Percentiles rank a stretch among this genome's conserved stretches.
Conservation (phyloP, 2,329 filamentous ascomycete species). For the Ophiosphaerella herpotricha region DNA sequence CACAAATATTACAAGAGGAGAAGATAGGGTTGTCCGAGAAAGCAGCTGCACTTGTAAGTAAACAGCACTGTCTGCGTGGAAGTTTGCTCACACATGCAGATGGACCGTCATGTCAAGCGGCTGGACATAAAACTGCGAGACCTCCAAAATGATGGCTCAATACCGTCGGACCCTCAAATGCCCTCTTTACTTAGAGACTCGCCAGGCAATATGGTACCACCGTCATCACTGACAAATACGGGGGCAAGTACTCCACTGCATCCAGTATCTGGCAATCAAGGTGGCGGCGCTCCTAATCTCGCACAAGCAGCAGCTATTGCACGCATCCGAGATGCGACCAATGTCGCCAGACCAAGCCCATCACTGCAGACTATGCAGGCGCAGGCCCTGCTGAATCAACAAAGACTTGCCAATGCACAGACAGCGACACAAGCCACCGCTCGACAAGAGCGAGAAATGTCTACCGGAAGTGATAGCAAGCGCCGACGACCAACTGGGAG, state of each 20-base stretch:
- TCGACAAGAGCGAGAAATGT: conserved; percentile 57
- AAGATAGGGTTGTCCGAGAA: conserved; percentile 74
- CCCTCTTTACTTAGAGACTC: conserved; percentile 61
- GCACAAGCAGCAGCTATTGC: conserved; percentile 55
- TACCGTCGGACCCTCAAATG: conserved; percentile 62
- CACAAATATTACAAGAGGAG: conserved; percentile 73
- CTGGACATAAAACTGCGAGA: conserved; percentile 66
- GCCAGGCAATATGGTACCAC: conserved; percentile 56
- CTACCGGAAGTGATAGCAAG: conserved; percentile 60
- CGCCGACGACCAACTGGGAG: conserved; percentile 61
- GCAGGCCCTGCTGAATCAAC: conserved; percentile 44
- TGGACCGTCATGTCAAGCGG: conserved; percentile 67
- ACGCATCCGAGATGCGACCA: conserved; percentile 45
- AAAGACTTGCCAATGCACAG: conserved; percentile 42
- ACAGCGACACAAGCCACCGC: conserved; percentile 37
- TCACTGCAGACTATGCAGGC: conserved; percentile 44
- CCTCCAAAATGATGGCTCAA: conserved; percentile 62
- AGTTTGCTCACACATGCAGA: conserved; percentile 33
- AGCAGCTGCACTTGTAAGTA: conserved; percentile 62
- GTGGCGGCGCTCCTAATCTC: conserved; percentile 58
- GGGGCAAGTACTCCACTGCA: conserved; percentile 57
- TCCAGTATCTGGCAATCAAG: conserved; percentile 60
- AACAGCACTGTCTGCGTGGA: background rate
- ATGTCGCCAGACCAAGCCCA: conserved; percentile 37
- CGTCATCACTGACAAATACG: conserved; percentile 51